These are phyloP conservation scores for Trifolium dubium DNA, from an alignment of 306 rosid genomes.

Conservation along the genomic window DNA sequence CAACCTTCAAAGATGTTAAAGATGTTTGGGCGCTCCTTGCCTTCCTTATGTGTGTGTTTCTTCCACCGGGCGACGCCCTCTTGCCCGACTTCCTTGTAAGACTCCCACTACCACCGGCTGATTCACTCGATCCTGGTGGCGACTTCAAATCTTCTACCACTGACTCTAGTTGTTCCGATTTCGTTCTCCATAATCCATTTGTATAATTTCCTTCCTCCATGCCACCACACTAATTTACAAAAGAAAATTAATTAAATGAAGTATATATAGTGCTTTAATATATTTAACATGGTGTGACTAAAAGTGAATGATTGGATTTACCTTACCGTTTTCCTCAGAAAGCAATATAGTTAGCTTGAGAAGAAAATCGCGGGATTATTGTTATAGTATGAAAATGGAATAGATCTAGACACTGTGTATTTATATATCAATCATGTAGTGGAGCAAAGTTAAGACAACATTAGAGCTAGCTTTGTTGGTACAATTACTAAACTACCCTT, in stretches of 20 bases:
- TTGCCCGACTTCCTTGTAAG: conserved; percentile 68
- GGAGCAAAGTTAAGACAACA: conserved; percentile 30
- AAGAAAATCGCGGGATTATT: conserved; percentile 26
- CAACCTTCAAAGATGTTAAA: conserved; percentile 59
- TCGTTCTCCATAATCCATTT: conserved; percentile 59
- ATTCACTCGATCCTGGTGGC: conserved; percentile 38
- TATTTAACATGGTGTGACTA: not conserved
- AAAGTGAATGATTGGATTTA: conserved; percentile 6
- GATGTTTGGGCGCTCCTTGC: conserved; percentile 71
- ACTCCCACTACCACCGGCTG: conserved; percentile 42
- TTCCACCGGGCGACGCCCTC: conserved; percentile 65
- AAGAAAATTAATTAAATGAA: not conserved
- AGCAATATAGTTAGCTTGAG: conserved; percentile 8
- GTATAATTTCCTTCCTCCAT: conserved; percentile 64
- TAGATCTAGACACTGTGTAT: not conserved
- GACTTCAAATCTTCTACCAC: conserved; percentile 54
- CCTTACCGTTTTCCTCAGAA: not conserved
- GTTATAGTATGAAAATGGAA: conserved; percentile 26
- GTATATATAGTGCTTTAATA: no score
- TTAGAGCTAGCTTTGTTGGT: conserved; percentile 16
- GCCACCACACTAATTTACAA: not conserved
- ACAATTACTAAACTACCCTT: conserved; percentile 58
- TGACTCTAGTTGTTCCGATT: conserved; percentile 76
- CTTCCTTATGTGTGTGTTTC: conserved; percentile 80
- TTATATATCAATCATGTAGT: conserved; percentile 28